phyloP scores from a whole-genome alignment of 345 rosid species.

The Dipteronia dyeriana region DNA sequence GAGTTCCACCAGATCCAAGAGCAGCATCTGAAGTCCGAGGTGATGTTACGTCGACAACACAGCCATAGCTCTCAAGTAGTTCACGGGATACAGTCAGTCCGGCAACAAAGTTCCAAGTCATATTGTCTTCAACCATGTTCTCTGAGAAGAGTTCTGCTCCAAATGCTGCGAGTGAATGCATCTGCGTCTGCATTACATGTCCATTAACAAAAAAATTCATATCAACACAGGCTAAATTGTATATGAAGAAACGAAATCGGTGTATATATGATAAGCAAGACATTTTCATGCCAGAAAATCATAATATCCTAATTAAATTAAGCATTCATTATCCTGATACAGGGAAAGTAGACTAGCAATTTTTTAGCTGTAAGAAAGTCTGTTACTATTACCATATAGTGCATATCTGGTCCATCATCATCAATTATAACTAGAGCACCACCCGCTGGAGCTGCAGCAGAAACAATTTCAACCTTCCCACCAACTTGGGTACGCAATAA shows the following conservation, averaged over 20 bases:
- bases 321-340: not conserved
- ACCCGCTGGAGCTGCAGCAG: constrained; percentile 79
- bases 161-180: constrained; percentile 81
- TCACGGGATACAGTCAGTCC: constrained; percentile 90
- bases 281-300: not conserved
- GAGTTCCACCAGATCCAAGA: constrained; percentile 82
- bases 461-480: constrained; percentile 72
- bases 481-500: constrained; percentile 79
- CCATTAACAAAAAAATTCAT: not conserved
- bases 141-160: constrained; percentile 69
- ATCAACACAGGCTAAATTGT: constrained; percentile 3
- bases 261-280: not conserved
- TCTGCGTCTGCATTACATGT: constrained; percentile 71
- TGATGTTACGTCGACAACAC: constrained; percentile 81
- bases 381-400: constrained; percentile 64
- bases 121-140: constrained; percentile 91
- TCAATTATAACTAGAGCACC: constrained; percentile 79
- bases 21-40: constrained; percentile 67
- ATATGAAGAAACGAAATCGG: not conserved
- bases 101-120: constrained; percentile 97
- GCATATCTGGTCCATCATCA: constrained; percentile 97
- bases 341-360: not conserved
- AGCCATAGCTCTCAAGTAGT: constrained; percentile 86
- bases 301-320: not conserved
- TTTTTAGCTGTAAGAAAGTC: not conserved